phyloP scores from a whole-genome alignment of 208 protist species.

The Trypanosoma rangeli region DNA sequence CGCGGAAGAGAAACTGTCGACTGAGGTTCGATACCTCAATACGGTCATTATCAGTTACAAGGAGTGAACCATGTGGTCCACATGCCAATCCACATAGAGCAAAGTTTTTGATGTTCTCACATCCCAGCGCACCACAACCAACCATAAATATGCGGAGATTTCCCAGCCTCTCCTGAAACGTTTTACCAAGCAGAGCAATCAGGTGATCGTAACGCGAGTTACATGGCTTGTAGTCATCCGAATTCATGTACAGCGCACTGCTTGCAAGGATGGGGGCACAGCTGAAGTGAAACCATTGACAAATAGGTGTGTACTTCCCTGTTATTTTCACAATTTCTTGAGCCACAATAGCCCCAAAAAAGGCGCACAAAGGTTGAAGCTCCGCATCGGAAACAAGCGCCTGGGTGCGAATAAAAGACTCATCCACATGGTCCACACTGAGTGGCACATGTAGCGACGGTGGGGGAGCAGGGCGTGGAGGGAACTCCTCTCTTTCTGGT shows the following conservation, averaged over 20 bases:
- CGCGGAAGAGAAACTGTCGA: slow-evolving; percentile 99
- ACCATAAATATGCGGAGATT: slow-evolving; percentile 94
- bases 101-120: slow-evolving; percentile 99
- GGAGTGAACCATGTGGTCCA: slow-evolving; percentile 74
- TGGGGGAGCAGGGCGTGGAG: slow-evolving; percentile 49
- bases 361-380: slow-evolving; percentile 89
- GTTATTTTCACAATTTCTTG: slow-evolving; percentile 98
- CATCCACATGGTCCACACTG: slow-evolving; percentile 57
- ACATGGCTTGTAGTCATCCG: slow-evolving; percentile 45
- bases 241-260: slow-evolving; percentile 33
- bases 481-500: slow-evolving; percentile 65
- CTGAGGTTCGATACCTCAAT: slow-evolving; percentile 99
- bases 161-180: slow-evolving; percentile 61
- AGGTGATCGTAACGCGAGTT: slow-evolving; percentile 74
- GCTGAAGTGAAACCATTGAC: slow-evolving; percentile 96
- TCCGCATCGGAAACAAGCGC: slow-evolving; percentile 72
- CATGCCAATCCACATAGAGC: slow-evolving; percentile 98
- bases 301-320: slow-evolving; percentile 96
- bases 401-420: slow-evolving; percentile 40
- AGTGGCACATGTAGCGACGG: slow-evolving; percentile 53
- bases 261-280: slow-evolving; percentile 73
- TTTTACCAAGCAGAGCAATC: slow-evolving; percentile 76
- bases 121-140: slow-evolving; percentile 98
- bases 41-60: slow-evolving; percentile 99
- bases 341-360: slow-evolving; percentile 94